Evolutionary conservation across 306 rosid species (phyloP), one percentile per base, ranked within the genome.

Genomic region (Lithocarpus polystachyus): DNA sequence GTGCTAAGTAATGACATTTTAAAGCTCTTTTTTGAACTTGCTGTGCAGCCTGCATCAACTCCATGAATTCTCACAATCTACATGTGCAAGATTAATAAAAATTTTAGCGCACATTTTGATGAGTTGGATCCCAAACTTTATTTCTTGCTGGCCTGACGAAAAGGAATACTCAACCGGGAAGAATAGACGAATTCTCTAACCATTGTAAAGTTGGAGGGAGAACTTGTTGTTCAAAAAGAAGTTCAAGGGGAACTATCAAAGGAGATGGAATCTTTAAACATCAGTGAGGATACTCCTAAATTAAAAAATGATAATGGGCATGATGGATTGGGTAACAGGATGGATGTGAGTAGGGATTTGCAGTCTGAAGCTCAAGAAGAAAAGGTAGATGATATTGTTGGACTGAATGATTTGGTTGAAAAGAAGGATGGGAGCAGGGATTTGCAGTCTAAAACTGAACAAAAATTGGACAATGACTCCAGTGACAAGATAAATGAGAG

Each of bases 141-240:
- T 82, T 17, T 52, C 60, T 84, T 80, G 74, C 71, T 75, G 71
- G 68, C 19, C 9, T 82, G 28, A 90, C 89, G 90, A 85, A 78
- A 79, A 81, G 64, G 62, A 75, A 77, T 85, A 78, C 40, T 79
- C 45, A 20, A 61, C 52, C 72, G 78, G 73, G 77, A 73, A 78
- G 67, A 81, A 65, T 52, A 81, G 65, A 72, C 57, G 68, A 75
- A 73, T 76, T 72, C 87, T 77, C 77, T 52, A 15, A 72, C 82
- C 23, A 77, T 68, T 81, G 82, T 80, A 73, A 84, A 80, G 72
- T 61, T 81, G 82, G 86, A 56, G 81, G 84, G 69, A 73, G 86
- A 81, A 60, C 68, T 79, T 29, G 75, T 72, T 43, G 17, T 79
- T 51, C 70, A 68, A 26, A 79, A 74, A 72, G 85, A 81, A 73